Base-by-base conservation (phyloP, 1,139 yeast species). In the Hemisphaericaspora xylofermentans region DNA sequence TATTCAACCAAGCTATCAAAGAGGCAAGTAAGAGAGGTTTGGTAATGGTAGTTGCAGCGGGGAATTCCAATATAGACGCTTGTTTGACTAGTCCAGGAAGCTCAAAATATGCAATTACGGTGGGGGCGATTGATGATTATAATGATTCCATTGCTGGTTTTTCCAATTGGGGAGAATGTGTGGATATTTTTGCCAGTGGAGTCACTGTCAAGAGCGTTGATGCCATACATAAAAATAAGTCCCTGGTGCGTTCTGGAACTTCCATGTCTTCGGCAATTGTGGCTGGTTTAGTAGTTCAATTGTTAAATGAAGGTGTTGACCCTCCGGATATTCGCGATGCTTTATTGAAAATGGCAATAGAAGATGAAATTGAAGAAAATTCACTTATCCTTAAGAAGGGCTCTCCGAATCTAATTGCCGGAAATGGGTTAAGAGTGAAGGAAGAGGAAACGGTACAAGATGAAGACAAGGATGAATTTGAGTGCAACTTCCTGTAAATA, bases 261-360 rank as follows among this genome's bases (percentile, higher is more conserved):
- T 88, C 96, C 1, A 88, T 88, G 88, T 82, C 96, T 0, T 74
- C 95, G 1, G 96, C 96, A 0, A 71, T 81, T 2, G 85, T 87
- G 6, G 72, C 93, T 0, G 97, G 96, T 0, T 54, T 86, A 30
- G 80, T 74, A 2, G 93, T 91, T 0, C 74, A 80, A 53, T 36
- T 63, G 36, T 61, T 88, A 47, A 81, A 87, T 34, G 64, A 70
- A 48, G 95, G 95, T 0, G 66, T 79, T 5, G 53, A 65, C 0
- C 64, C 74, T 0, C 48, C 47, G 0, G 68, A 71, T 18, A 66
- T 81, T 3, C 70, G 66, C 47, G 50, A 53, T 10, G 63, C 51
- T 32, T 55, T 82, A 33, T 63, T 74, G n/a, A 65, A 64, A 0
- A 43, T 61, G 44, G 63, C 76, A 2, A 54, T 66, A 7, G 54